Conservation (phyloP, 495 filamentous ascomycete species). For the Hyaloscypha finlandica region DNA sequence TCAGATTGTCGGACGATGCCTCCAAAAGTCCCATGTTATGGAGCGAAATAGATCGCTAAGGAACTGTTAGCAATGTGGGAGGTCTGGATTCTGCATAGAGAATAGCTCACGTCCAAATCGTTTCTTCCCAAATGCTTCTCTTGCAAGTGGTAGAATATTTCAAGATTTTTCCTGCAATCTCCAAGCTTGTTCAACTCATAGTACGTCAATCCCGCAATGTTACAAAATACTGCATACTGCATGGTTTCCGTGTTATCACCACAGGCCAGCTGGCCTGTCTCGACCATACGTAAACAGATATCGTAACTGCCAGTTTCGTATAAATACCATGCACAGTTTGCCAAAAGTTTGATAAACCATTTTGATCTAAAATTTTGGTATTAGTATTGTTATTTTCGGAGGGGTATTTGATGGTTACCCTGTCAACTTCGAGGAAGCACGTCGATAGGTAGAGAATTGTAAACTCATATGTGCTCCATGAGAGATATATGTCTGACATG, state of each 20-base stretch:
- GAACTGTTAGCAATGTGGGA: slow-evolving; percentile 8
- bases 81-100: background rate
- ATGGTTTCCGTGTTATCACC: background rate
- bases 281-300: background rate
- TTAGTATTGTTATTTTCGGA: too few relatives aligned
- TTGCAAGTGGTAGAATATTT: too few relatives aligned
- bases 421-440: slow-evolving; percentile 2
- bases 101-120: background rate
- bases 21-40: slow-evolving; percentile 26
- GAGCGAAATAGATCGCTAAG: slow-evolving; percentile 10
- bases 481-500: slow-evolving; percentile 22
- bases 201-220: background rate
- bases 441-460: slow-evolving; percentile 17
- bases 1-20: slow-evolving; percentile 10
- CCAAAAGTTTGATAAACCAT: background rate
- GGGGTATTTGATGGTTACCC: too few relatives aligned
- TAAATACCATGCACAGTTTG: slow-evolving; percentile 3
- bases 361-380: too few relatives aligned
- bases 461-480: slow-evolving; percentile 25
- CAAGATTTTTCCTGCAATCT: background rate
- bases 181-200: slow-evolving; percentile 4
- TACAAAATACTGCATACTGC: background rate
- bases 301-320: slow-evolving; percentile 8
- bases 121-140: slow-evolving; percentile 20
- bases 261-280: slow-evolving; percentile 4